phyloP scores from a whole-genome alignment of 1,139 yeast genomes.

The Debaryomyces robertsiae region DNA sequence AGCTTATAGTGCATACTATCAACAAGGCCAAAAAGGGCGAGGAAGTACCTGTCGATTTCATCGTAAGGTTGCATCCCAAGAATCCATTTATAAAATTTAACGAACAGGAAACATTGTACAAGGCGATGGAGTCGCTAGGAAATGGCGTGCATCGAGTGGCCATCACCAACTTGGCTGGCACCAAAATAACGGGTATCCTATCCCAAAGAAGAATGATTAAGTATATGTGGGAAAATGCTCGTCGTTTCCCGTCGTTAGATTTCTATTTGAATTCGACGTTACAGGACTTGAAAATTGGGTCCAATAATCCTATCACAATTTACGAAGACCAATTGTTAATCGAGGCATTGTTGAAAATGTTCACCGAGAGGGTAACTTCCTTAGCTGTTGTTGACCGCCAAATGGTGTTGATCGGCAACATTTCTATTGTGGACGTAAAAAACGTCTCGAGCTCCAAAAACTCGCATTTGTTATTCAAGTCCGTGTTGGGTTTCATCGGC shows the following conservation, averaged over 20 bases:
- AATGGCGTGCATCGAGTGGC: constrained; percentile 93
- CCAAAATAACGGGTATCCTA: constrained; percentile 67
- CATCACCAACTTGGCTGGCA: constrained; percentile 56
- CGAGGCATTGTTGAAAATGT: constrained; percentile 87
- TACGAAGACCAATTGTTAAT: constrained; percentile 84
- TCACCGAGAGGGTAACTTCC: constrained; percentile 79
- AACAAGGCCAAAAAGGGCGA: constrained; percentile 62
- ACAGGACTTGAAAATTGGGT: constrained; percentile 69
- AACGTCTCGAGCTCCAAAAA: constrained; percentile 84
- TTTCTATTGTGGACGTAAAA: constrained; percentile 90
- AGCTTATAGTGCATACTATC: constrained; percentile 33
- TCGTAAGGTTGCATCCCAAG: constrained; percentile 76
- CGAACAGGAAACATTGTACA: constrained; percentile 65
- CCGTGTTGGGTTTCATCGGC: constrained; percentile 85
- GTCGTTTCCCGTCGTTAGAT: constrained; percentile 81
- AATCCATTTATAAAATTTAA: constrained; percentile 81
- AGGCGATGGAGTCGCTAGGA: constrained; percentile 83
- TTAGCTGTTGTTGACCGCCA: constrained; percentile 90
- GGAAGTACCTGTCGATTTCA: constrained; percentile 80
- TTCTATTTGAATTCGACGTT: constrained; percentile 67
- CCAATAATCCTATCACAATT: constrained; percentile 71
- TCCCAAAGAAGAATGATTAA: constrained; percentile 85
- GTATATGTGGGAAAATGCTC: constrained; percentile 89
- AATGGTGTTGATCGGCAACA: constrained; percentile 79
- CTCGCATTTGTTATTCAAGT: constrained; percentile 74